Conservation (phyloP, 768 basidiomycete genomes). For the Trametes coccinea region DNA sequence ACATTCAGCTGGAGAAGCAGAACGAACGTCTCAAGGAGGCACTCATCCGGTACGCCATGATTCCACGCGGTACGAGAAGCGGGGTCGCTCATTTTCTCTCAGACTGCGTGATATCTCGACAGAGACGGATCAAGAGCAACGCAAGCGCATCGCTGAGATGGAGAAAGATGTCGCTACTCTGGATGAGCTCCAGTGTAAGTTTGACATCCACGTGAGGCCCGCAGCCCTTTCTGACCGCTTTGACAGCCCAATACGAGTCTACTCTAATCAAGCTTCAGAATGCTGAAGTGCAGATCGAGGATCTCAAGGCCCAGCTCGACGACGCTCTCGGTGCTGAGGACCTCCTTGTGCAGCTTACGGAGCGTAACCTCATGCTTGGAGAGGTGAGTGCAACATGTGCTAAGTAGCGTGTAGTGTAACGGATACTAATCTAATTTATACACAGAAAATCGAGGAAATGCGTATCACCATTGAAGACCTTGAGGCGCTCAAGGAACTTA, state of each 20-base stretch:
- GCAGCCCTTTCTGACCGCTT: neutral
- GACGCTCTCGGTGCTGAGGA: slow-evolving; percentile 96
- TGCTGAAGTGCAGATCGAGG: slow-evolving; percentile 90
- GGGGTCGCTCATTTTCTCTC: neutral
- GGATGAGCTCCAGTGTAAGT: slow-evolving; percentile 76
- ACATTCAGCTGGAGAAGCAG: slow-evolving; percentile 92
- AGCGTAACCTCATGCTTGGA: slow-evolving; percentile 87
- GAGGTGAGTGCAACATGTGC: slow-evolving; percentile 55
- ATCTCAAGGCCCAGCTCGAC: slow-evolving; percentile 91
- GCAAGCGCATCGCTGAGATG: slow-evolving; percentile 78
- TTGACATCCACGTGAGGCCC: too few relatives aligned
- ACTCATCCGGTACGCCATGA: slow-evolving; percentile 64
- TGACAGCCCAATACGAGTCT: slow-evolving; percentile 74
- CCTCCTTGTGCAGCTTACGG: slow-evolving; percentile 92
- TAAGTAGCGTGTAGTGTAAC: too few relatives aligned
- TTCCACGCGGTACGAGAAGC: neutral
- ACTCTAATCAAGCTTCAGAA: slow-evolving; percentile 79
- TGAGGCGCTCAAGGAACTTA: slow-evolving; percentile 93
- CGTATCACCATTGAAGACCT: slow-evolving; percentile 94
- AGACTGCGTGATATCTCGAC: slow-evolving; percentile 88
- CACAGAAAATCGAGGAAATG: slow-evolving; percentile 96
- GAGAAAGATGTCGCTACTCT: slow-evolving; percentile 82
- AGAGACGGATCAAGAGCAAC: slow-evolving; percentile 85
- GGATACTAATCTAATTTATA: neutral
- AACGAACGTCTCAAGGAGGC: slow-evolving; percentile 96